Evolutionary conservation across 2,329 filamentous ascomycete species (phyloP).

Genomic region (Blastomyces percursus): DNA sequence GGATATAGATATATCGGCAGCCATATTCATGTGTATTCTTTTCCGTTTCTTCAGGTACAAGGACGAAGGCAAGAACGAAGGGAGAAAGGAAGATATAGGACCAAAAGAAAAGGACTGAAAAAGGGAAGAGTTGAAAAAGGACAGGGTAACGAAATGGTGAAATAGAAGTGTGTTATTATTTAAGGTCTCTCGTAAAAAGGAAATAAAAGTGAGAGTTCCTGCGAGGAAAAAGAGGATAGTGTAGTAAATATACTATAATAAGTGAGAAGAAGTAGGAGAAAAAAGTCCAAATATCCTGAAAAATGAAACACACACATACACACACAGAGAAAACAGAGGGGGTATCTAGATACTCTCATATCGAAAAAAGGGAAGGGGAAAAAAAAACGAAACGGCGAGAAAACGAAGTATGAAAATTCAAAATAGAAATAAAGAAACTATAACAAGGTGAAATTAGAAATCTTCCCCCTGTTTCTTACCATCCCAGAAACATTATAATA

Average conservation of each 20-base stretch:
- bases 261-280: too few relatives aligned
- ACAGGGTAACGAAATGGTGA: neutral
- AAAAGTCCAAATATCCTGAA: conserved; percentile 3
- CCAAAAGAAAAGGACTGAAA: neutral
- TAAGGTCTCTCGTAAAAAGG: neutral
- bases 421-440: neutral
- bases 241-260: neutral
- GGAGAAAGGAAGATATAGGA: neutral
- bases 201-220: neutral
- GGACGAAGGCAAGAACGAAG: neutral
- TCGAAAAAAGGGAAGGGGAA: neutral
- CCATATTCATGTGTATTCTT: neutral
- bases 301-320: neutral
- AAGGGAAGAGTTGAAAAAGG: neutral
- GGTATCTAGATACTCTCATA: conserved; percentile 7
- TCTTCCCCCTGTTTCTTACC: neutral
- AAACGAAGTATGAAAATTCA: neutral
- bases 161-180: neutral
- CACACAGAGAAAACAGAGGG: conserved; percentile 1
- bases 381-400: neutral
- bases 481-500: neutral
- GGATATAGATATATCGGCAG: neutral
- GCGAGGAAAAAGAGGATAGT: neutral
- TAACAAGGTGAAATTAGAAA: neutral
- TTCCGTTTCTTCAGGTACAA: neutral